Evolutionary conservation across 148 eudicot genomes (phyloP).

Genomic region (Diospyros kaki): DNA sequence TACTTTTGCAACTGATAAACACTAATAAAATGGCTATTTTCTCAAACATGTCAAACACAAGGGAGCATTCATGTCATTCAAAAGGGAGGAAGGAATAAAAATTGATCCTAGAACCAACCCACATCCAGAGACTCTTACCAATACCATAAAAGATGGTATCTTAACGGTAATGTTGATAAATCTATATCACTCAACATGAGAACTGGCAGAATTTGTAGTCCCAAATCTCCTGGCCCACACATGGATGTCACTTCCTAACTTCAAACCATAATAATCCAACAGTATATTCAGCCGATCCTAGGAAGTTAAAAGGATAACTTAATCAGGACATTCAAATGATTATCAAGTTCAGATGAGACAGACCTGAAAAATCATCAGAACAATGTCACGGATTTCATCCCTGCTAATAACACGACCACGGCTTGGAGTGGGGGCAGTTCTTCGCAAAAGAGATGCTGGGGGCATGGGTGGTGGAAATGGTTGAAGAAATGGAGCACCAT

Average conservation of each 20-base stretch:
- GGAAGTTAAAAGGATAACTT: not conserved
- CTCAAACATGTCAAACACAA: too few relatives aligned
- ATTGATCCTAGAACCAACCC: not conserved
- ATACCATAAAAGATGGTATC: too few relatives aligned
- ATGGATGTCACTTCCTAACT: not conserved
- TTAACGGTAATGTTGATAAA: not conserved
- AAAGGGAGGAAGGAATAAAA: not conserved
- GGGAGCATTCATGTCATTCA: too few relatives aligned
- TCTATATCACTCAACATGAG: not conserved
- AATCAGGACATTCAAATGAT: not conserved
- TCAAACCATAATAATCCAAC: not conserved
- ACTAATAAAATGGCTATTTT: too few relatives aligned
- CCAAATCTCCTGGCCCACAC: too few relatives aligned
- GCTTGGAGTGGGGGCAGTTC: slow-evolving; percentile 34
- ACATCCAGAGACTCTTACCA: not conserved
- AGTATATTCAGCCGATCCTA: not conserved
- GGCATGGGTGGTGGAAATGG: slow-evolving; percentile 98
- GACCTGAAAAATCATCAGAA: slow-evolving; percentile 62
- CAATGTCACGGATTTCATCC: slow-evolving; percentile 66
- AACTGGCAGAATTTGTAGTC: too few relatives aligned
- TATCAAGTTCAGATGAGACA: not conserved
- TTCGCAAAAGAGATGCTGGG: slow-evolving; percentile 69
- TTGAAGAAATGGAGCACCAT: slow-evolving; percentile 75
- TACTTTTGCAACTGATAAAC: not conserved
- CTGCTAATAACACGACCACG: slow-evolving; percentile 54